phyloP scores from a whole-genome alignment of 306 rosid genomes.

The Acacia confusa region DNA sequence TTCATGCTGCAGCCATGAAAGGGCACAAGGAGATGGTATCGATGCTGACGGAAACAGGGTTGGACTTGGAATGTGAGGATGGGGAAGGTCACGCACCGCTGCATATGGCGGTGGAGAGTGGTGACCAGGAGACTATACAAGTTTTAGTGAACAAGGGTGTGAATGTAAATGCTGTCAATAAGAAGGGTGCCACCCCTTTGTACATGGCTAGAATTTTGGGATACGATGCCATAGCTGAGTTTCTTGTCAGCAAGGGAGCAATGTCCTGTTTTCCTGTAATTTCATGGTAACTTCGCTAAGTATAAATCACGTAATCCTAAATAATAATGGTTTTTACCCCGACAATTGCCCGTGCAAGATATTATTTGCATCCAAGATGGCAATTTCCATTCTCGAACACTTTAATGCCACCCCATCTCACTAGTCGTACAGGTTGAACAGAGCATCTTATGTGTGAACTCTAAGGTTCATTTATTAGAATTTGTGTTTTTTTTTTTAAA shows the following conservation, averaged over 20 bases:
- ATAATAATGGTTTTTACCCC: neutral
- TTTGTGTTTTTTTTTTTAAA: no score
- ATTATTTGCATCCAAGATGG: neutral
- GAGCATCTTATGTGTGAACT: neutral
- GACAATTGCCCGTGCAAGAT: neutral
- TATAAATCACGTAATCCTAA: neutral
- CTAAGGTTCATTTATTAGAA: neutral
- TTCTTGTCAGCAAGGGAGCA: slow-evolving; percentile 56
- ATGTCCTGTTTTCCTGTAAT: slow-evolving; percentile 9
- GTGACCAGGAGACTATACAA: slow-evolving; percentile 50
- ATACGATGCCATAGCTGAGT: slow-evolving; percentile 45
- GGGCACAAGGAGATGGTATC: slow-evolving; percentile 59
- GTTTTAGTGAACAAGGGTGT: slow-evolving; percentile 54
- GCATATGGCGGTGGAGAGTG: slow-evolving; percentile 70
- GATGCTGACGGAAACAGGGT: slow-evolving; percentile 49
- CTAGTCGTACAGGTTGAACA: neutral
- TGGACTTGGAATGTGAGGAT: slow-evolving; percentile 62
- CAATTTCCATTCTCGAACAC: neutral
- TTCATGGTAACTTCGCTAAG: neutral
- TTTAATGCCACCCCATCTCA: neutral
- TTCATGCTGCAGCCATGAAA: slow-evolving; percentile 74
- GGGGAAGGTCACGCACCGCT: slow-evolving; percentile 69
- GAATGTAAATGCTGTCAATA: slow-evolving; percentile 47
- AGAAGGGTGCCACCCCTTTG: slow-evolving; percentile 58
- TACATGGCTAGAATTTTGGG: slow-evolving; percentile 67